Evolutionary conservation across 2,329 filamentous ascomycete species (phyloP).

Genomic region (Aspergillus tubingensis): DNA sequence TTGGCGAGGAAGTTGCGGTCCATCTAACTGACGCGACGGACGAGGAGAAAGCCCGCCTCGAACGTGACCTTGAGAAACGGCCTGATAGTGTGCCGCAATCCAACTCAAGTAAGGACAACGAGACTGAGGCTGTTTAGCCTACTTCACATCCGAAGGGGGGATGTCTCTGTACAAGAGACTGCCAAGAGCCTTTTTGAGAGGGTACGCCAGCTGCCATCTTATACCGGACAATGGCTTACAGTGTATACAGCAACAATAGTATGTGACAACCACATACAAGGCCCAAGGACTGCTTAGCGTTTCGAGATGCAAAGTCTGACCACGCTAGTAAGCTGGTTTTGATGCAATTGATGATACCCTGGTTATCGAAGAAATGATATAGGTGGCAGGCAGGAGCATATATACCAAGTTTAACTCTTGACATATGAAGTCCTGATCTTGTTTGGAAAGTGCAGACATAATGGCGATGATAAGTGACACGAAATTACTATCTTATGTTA

Average conservation of each 20-base stretch:
- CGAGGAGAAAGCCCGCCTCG: slow-evolving; percentile 33
- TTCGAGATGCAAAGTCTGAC: not conserved
- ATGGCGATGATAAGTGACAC: not conserved
- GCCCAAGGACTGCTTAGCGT: not conserved
- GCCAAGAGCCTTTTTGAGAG: not conserved
- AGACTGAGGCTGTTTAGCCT: not conserved
- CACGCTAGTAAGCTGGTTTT: not conserved
- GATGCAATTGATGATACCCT: not conserved
- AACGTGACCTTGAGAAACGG: slow-evolving; percentile 10
- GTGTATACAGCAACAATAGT: not conserved
- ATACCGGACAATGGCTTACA: not conserved
- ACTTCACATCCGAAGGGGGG: not conserved
- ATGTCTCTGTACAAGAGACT: not conserved
- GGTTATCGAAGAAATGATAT: not conserved
- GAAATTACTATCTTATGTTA: not conserved
- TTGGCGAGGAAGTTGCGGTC: slow-evolving; percentile 55
- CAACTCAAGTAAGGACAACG: not conserved
- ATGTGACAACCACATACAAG: too few species aligned
- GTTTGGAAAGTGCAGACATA: not conserved
- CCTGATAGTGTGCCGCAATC: not conserved
- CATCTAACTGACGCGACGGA: slow-evolving; percentile 49
- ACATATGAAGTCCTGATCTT: not conserved
- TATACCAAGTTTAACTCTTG: not conserved
- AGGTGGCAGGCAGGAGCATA: not conserved
- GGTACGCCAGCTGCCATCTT: not conserved